Base-by-base conservation (phyloP, 768 basidiomycete species). In the Lactarius quietus region DNA sequence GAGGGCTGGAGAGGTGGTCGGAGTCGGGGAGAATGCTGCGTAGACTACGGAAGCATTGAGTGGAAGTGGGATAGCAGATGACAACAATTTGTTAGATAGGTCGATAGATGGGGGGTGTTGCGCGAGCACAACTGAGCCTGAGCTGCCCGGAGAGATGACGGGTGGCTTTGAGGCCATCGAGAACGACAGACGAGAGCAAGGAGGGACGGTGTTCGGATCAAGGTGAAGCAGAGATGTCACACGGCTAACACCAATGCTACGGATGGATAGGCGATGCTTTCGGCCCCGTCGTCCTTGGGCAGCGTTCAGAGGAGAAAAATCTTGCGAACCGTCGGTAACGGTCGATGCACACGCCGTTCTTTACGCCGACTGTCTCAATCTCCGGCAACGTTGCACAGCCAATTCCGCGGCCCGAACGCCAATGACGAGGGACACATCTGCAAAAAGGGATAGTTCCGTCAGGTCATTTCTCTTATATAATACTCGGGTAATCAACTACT, bases 61-160 rank as follows among this genome's bases (percentile, higher is more conserved):
- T 0, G 84, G 83, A 9, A 87, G 72, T 53, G 78, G 54, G 61
- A 87, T 78, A 39, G 74, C 70, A 26, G 83, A 83, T 35, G 80
- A 78, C 33, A 87, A 79, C 3, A 86, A 58, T 39, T 74, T 72
- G 68, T 82, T 78, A 0, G 75, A 74, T 28, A 73, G 71, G 6
- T 78, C 73, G 64, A 81, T 73, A 20, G 69, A 54, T 18, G 77
- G 73, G 0, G 76, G 73, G 36, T 67, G 66, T 53, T 74, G 75
- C 45, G 74, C 68, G 28, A 77, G 71, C 12, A 65, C 69, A 26
- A 69, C 58, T 14, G 74, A 67, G 9, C 74, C 76, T n/a, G 74
- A 74, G 61, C 69, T 74, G 53, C 76, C 76, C 55, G 74, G 70
- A 12, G 72, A 68, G n/a, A 58, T 45, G 4, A 58, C 59, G 33